Evolutionary conservation across 495 filamentous ascomycete species (phyloP), one percentile per base, ranked within the genome.

Genomic region (Parathielavia appendiculata): DNA sequence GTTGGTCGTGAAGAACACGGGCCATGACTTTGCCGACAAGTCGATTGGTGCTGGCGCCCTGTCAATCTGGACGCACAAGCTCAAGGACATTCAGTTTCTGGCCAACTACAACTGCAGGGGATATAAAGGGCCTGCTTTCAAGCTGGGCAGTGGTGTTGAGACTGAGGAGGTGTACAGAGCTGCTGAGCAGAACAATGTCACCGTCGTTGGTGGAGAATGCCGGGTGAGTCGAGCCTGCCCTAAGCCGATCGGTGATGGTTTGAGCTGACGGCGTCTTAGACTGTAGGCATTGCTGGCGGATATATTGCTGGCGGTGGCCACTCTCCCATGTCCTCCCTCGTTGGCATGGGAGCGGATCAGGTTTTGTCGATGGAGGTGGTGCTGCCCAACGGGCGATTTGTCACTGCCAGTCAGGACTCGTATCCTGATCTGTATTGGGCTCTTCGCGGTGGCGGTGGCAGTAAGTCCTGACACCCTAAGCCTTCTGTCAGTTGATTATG

Each of bases 341-440:
- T 73, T 23, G 83, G 82, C 4, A 67, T 85, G 65, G 77, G 62
- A 5, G 76, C 77, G 4, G 81, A 86, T 52, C 77, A 84, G 64
- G 73, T 83, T 20, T 64, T 81, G 13, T 75, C 77, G 34, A 72
- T 77, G 41, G 79, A 79, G 48, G 78, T 87, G 10, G 82, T 87
- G 10, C 70, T 80, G 0, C 72, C 81, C 30, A 73, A 79, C 36
- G 83, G 84, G 19, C 61, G 71, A n/a, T 79, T 82, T 52, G 74
- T 84, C 16, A 84, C 77, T 0, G 82, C 78, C 3, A 76, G 72
- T 46, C 66, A 75, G 34, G 65, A 64, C 5, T 66, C 69, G 13
- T 65, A 86, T 46, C 65, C 77, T 0, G 85, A 87, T 39, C 72
- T 87, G n/a, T 88, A 83, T 74, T 87, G 80, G 84, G 85, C 84